Percentiles rank a stretch among this genome's conserved stretches.
Conservation (phyloP, 768 basidiomycete species). For the Naganishia kalamii region DNA sequence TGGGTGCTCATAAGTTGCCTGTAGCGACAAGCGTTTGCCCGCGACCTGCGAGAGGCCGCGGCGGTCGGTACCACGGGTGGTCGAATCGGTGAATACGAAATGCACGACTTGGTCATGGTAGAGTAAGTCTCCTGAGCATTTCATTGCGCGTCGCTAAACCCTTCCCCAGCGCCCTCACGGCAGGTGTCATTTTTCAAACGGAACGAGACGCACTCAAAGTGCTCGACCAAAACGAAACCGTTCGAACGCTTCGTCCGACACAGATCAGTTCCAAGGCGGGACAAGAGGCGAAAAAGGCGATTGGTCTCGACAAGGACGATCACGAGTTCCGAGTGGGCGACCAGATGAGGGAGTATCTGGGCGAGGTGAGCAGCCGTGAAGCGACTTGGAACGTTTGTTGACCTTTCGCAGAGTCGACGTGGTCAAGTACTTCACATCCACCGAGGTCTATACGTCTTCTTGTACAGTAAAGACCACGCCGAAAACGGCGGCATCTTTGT, state of each 20-base stretch:
- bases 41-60: conserved; percentile 92
- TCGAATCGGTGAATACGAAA: conserved; percentile 82
- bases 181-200: conserved; percentile 95
- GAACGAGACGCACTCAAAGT: conserved; percentile 94
- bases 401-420: conserved; percentile 58
- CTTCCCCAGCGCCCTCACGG: conserved; percentile 60
- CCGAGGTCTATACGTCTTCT: conserved; percentile 86
- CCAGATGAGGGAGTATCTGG: conserved; percentile 84
- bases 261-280: conserved; percentile 82
- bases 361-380: conserved; percentile 55
- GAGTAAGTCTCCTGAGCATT: conserved; percentile 48
- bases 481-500: conserved; percentile 96
- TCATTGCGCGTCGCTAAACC: neutral
- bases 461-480: conserved; percentile 80
- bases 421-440: conserved; percentile 88
- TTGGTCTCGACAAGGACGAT: conserved; percentile 82
- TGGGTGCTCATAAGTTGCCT: neutral
- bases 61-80: conserved; percentile 92
- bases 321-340: conserved; percentile 81
- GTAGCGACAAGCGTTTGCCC: conserved; percentile 79
- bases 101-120: conserved; percentile 93
- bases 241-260: conserved; percentile 81
- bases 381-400: conserved; percentile 29
- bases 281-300: conserved; percentile 65
- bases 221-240: conserved; percentile 85